Percentiles rank a stretch among this genome's conserved stretches.
Evolutionary conservation across 1,284 basidiomycete species (phyloP).

Genomic region (Naganishia albida): DNA sequence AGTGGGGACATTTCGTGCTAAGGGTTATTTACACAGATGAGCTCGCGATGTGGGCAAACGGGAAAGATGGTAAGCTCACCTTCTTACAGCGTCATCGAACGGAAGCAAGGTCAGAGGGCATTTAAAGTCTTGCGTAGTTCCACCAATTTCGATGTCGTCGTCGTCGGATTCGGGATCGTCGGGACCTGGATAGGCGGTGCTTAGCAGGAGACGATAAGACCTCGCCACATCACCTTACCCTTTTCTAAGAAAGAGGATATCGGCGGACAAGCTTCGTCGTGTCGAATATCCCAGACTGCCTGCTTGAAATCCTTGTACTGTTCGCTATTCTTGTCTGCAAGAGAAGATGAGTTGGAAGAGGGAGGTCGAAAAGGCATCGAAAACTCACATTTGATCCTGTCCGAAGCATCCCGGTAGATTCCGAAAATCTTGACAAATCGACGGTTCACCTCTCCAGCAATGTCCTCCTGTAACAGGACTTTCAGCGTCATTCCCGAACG

Average conservation of each 20-base stretch:
- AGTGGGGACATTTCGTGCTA: constrained; percentile 68
- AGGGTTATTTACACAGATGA: constrained; percentile 43
- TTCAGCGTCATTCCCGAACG: not conserved
- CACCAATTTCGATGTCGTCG: constrained; percentile 78
- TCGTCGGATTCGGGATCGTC: constrained; percentile 67
- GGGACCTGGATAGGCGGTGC: not conserved
- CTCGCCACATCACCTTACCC: constrained; percentile 56
- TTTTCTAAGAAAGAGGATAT: constrained; percentile 68
- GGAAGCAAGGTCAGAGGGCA: constrained; percentile 72
- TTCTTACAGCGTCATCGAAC: constrained; percentile 68
- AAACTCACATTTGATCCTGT: constrained; percentile 38
- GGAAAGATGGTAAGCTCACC: constrained; percentile 33
- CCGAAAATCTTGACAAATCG: constrained; percentile 26
- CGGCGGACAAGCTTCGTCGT: constrained; percentile 69
- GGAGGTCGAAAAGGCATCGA: not conserved
- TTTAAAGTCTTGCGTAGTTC: constrained; percentile 73
- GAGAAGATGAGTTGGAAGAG: constrained; percentile 42
- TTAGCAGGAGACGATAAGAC: not conserved
- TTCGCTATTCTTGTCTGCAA: constrained; percentile 57
- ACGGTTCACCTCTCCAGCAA: constrained; percentile 31
- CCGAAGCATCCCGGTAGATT: constrained; percentile 39
- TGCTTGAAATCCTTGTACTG: constrained; percentile 67
- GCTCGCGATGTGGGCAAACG: constrained; percentile 57
- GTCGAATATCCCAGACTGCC: constrained; percentile 69
- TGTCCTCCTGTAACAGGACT: constrained; percentile 30